Evolutionary conservation across 345 rosid genomes (phyloP), one percentile per base, ranked within the genome.

Genomic region (Erodium maritimum): DNA sequence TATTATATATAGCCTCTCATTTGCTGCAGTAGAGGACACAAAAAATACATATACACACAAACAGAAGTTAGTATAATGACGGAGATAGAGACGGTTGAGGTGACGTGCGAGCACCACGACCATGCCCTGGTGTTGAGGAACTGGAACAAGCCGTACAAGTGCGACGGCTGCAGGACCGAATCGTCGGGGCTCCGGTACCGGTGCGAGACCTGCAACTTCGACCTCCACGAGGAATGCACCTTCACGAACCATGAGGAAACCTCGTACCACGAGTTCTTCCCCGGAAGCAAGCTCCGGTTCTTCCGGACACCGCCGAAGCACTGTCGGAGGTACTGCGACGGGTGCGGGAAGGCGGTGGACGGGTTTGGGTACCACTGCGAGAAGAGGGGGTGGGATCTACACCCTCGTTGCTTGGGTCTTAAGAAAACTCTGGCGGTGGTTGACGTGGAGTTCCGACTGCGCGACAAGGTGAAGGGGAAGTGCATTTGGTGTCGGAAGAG

Each of bases 161-260:
- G 68, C 21, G 58, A 65, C n/a, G 68, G 68, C 10, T 65, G 68
- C 58, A 65, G 37, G 58, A 42, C 34, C 45, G 22, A 7, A 52
- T 57, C 62, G 3, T 52, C 37, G 10, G 58, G 68, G 4, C 16
- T 45, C 14, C 50, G 68, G 37, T 24, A 58, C 21, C 13, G 58
- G 22, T 65, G 68, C 3, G 62, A 65, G 5, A 16, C 6, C 0
- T 65, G 68, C 42, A 1, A 53, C 63, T 65, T 20, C 9, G 48
- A 65, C 13, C 58, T 65, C n/a, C 68, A 65, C 22, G 9, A 25
- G 21, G 45, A 50, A 9, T 65, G 68, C 19, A 33, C 37, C 57
- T 18, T 54, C 0, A 10, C 58, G 5, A 17, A 8, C 22, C 34
- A 29, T 3, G 8, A 29, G 5, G 20, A 59, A 23, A n/a, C 19